Evolutionary conservation across 1,284 basidiomycete species (phyloP).

Genomic region (Cronartium quercuum): DNA sequence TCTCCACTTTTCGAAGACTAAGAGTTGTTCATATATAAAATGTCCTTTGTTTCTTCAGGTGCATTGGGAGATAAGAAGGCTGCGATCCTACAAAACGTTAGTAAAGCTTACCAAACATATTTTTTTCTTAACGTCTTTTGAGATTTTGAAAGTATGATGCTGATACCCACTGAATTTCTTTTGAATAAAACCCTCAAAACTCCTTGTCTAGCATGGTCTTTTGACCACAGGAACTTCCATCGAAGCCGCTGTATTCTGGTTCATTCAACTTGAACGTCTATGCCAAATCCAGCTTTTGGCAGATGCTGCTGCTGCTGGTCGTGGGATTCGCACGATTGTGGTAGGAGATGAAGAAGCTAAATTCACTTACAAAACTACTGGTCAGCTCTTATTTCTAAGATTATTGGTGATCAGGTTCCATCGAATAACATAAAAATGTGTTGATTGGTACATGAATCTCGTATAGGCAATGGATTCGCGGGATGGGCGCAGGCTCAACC

Average conservation of each 20-base stretch:
- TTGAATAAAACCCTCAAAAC: too few species aligned
- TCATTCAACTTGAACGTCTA: slow-evolving; percentile 42
- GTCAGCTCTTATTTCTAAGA: not conserved
- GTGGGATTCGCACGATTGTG: slow-evolving; percentile 37
- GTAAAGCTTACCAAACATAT: too few species aligned
- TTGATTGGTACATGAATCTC: too few species aligned
- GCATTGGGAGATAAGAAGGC: slow-evolving; percentile 50
- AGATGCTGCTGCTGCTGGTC: slow-evolving; percentile 44
- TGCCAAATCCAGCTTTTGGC: slow-evolving; percentile 46
- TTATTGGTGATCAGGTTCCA: not conserved
- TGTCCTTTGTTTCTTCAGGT: slow-evolving; percentile 42
- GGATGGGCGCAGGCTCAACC: slow-evolving; percentile 46
- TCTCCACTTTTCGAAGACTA: slow-evolving; percentile 28
- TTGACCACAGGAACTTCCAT: slow-evolving; percentile 46
- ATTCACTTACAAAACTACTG: slow-evolving; percentile 42
- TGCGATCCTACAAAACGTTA: slow-evolving; percentile 48
- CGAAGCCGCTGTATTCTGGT: slow-evolving; percentile 45
- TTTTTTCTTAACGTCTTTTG: too few species aligned
- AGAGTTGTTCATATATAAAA: not conserved
- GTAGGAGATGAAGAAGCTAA: slow-evolving; percentile 45
- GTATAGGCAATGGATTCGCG: slow-evolving; percentile 43
- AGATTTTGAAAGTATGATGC: too few species aligned
- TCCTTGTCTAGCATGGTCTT: slow-evolving; percentile 44
- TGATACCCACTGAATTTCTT: too few species aligned
- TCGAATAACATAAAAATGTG: not conserved